phyloP scores from a whole-genome alignment of 129 eudicot species.

The Smallanthus sonchifolius region DNA sequence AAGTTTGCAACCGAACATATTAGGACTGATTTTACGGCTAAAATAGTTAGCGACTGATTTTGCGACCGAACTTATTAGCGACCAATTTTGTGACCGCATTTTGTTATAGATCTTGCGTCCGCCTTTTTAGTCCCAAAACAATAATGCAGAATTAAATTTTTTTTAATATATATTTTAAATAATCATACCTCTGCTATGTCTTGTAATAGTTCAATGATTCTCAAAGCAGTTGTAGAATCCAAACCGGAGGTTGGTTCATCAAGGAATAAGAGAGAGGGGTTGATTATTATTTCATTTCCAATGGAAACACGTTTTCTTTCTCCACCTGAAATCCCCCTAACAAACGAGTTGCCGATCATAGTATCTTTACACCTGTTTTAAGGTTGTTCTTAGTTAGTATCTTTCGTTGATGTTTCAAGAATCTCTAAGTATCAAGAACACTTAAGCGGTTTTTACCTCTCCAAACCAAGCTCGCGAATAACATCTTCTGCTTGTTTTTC shows the following conservation, averaged over 20 bases:
- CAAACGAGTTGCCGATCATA: constrained; percentile 36
- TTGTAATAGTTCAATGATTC: constrained; percentile 33
- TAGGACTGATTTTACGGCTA: too few relatives aligned
- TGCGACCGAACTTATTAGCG: too few relatives aligned
- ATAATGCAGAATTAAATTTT: too few relatives aligned
- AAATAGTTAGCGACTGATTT: too few relatives aligned
- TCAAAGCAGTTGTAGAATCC: constrained; percentile 50
- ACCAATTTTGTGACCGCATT: too few relatives aligned
- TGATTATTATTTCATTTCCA: constrained; percentile 48
- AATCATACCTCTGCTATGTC: constrained; percentile 37
- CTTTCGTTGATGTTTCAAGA: background rate
- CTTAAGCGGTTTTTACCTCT: constrained; percentile 11
- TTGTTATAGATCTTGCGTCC: too few relatives aligned
- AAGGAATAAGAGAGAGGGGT: constrained; percentile 39
- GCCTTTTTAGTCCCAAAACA: too few relatives aligned
- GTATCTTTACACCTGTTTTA: constrained; percentile 39
- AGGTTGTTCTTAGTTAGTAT: background rate
- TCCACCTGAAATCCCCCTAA: constrained; percentile 58
- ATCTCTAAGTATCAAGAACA: background rate
- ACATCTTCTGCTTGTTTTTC: constrained; percentile 35
- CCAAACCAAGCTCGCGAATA: constrained; percentile 42
- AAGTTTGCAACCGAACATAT: too few relatives aligned
- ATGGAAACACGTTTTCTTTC: constrained; percentile 54
- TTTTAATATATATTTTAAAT: too few relatives aligned
- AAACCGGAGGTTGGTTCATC: constrained; percentile 49